These are phyloP conservation scores for Aureobasidium sp. DNA, from an alignment of 2,329 filamentous ascomycete species.

Conservation along the genomic window DNA sequence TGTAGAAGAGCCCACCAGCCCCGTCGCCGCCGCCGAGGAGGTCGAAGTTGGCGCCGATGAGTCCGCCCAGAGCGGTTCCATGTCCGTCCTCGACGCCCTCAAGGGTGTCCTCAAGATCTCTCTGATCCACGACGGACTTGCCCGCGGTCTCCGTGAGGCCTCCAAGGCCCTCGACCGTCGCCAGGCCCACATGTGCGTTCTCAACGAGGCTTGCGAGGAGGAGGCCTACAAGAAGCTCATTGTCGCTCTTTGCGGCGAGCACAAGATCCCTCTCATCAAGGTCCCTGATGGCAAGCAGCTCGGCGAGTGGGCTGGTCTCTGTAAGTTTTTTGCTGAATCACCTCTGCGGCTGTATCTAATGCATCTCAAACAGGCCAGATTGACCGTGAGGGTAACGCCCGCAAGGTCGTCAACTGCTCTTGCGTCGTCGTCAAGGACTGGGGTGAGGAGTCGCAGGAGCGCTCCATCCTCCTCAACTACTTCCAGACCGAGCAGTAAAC, in stretches of 20 bases:
- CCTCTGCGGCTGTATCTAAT: too few relatives aligned
- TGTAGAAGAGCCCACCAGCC: constrained; percentile 98
- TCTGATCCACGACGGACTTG: constrained; percentile 98
- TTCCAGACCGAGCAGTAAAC: constrained; percentile 74
- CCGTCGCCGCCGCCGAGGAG: constrained; percentile 69
- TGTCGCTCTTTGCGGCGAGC: constrained; percentile 95
- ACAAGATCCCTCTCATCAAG: constrained; percentile 99
- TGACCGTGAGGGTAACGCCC: constrained; percentile 97
- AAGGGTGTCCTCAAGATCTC: constrained; percentile 98
- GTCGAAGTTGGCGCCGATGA: constrained; percentile 94
- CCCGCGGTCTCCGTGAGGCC: constrained; percentile 94
- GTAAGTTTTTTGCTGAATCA: too few relatives aligned
- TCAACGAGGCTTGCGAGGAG: constrained; percentile 99
- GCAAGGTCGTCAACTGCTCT: constrained; percentile 99
- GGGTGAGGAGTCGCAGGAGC: constrained; percentile 99
- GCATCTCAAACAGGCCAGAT: constrained; percentile 96
- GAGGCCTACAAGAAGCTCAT: constrained; percentile 99
- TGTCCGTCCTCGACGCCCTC: constrained; percentile 96
- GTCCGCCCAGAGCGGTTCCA: constrained; percentile 69
- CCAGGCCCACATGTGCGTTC: constrained; percentile 99
- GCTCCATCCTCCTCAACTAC: constrained; percentile 99
- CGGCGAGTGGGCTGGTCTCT: constrained; percentile 99
- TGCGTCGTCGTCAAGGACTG: constrained; percentile 99
- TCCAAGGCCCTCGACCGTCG: constrained; percentile 98
- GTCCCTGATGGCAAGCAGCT: constrained; percentile 99